Evolutionary conservation across 805 yeast genomes (phyloP), one percentile per base, ranked within the genome.

Genomic region (Candida nonsorbophila): DNA sequence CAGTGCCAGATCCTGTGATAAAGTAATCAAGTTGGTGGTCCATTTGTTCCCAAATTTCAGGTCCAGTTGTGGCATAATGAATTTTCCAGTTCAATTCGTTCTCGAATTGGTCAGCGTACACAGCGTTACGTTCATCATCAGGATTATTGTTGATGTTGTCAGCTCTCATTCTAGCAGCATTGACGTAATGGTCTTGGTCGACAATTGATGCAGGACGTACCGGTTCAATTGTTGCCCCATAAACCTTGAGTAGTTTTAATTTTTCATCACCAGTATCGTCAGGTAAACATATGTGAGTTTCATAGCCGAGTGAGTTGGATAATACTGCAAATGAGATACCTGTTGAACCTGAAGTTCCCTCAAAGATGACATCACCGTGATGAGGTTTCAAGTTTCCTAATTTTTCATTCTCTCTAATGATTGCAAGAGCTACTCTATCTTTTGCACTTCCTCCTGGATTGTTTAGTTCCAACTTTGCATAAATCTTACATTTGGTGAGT

Each of bases 381-480:
- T 73, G 52, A 0, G 84, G 83, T 4, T 60, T 50, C 22, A 88
- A 52, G 5, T 62, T 47, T 0, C 92, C 92, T 25, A 45, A 28
- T 4, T 42, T 32, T 48, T 85, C 95, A 32, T 82, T 83, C 14
- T 74, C 74, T 32, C 74, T 62, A 11, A 90, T 81, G 25, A 90
- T 81, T 3, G 92, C 85, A 13, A 84, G 58, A 0, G 97, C 97
- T 12, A 92, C 95, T 24, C 98, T 64, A 51, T 90, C 98, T 44
- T 90, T 90, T 4, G 97, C 95, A 28, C 94, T 82, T 0, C 97
- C 97, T 1, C 90, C 98, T 0, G 97, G 97, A 47, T 90, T 92
- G 38, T 69, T 55, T 31, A 85, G 60, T 53, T 90, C 98, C 37
- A 88, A 51, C 47, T 90, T 90, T 20, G 95, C 97, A 51, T 77